Evolutionary conservation across 2,329 filamentous ascomycete genomes (phyloP), one percentile per base, ranked within the genome.

Genomic region (Metarhizium anisopliae): DNA sequence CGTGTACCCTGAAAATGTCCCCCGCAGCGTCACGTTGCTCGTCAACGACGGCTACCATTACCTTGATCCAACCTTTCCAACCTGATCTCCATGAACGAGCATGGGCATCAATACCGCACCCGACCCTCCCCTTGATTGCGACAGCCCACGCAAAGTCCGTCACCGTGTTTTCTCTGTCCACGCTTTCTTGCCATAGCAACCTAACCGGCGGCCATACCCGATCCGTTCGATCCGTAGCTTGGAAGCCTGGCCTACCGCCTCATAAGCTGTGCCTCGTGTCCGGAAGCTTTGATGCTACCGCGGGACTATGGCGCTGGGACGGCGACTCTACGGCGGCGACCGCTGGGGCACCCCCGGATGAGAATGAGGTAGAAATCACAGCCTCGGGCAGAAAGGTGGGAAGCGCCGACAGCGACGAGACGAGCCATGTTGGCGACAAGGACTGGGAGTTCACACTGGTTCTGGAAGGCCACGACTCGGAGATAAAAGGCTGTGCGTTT

Each of bases 361-460:
- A 55, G 10, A 64, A 77, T 4, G 76, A 81, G 58, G 70, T 74
- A 14, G 77, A 80, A 56, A 70, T 77, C 52, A 68, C 67, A 11
- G 30, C 47, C 13, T 35, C 50, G 11, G 35, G 25, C 11, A 30
- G 32, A 20, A 55, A 59, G 16, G 55, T 45, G 10, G 54, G 59
- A 18, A 54, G 51, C 16, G 59, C 57, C 11, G 45, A 56, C 25
- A 51, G 50, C 7, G 53, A 40, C 38, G 49, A 45, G 20, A 47
- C 16, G 25, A 51, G 35, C 52, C 25, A 62, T 58, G 29, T 55
- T 55, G 50, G 49, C 59, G 82, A 87, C 0, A 87, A 92, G 53
- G 92, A 96, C 59, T 99, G 94, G 89, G 86, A 91, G 53, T 95
- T 96, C 65, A 89, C 89, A 0, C 85, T 96, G 7, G 87, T 97